These are phyloP conservation scores for Gamsiella multidivaricata DNA, from an alignment of 192 early-diverging fungal species.

Conservation along the genomic window DNA sequence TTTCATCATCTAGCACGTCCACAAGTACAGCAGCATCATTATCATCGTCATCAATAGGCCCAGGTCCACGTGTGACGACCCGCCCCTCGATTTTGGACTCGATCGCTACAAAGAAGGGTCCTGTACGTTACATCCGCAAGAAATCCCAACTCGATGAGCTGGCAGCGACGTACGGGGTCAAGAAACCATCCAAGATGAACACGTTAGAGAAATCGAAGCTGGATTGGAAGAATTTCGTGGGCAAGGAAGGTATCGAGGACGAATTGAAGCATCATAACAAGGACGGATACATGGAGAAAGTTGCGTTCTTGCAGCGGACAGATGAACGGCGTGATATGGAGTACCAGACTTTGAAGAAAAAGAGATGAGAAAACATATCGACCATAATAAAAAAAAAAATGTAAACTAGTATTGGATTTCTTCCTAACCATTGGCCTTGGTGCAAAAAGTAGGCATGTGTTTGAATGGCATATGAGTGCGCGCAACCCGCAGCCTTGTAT, in stretches of 20 bases:
- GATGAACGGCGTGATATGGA: slow-evolving; percentile 68
- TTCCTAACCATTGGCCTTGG: too few relatives aligned
- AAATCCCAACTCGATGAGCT: slow-evolving; percentile 51
- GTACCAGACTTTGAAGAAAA: slow-evolving; percentile 54
- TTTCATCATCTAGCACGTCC: slow-evolving; percentile 1
- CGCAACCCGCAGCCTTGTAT: too few relatives aligned
- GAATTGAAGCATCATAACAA: slow-evolving; percentile 74
- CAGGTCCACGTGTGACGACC: slow-evolving; percentile 16
- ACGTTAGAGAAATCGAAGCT: slow-evolving; percentile 76
- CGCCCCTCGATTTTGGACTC: slow-evolving; percentile 29
- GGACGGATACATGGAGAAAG: slow-evolving; percentile 80
- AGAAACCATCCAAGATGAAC: slow-evolving; percentile 72
- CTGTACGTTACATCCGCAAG: slow-evolving; percentile 35
- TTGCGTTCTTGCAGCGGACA: slow-evolving; percentile 71
- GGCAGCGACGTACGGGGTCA: slow-evolving; percentile 45
- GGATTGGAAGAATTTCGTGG: slow-evolving; percentile 77
- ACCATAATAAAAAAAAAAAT: slow-evolving; percentile 8
- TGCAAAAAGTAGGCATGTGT: too few relatives aligned
- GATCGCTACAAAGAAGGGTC: slow-evolving; percentile 11
- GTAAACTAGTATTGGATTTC: too few relatives aligned
- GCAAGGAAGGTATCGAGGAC: slow-evolving; percentile 70
- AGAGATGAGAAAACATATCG: slow-evolving; percentile 3
- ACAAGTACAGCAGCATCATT: background rate
- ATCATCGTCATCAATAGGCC: background rate
- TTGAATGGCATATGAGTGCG: too few relatives aligned